phyloP scores from a whole-genome alignment of 805 yeast species.

The Metschnikowia anglica region DNA sequence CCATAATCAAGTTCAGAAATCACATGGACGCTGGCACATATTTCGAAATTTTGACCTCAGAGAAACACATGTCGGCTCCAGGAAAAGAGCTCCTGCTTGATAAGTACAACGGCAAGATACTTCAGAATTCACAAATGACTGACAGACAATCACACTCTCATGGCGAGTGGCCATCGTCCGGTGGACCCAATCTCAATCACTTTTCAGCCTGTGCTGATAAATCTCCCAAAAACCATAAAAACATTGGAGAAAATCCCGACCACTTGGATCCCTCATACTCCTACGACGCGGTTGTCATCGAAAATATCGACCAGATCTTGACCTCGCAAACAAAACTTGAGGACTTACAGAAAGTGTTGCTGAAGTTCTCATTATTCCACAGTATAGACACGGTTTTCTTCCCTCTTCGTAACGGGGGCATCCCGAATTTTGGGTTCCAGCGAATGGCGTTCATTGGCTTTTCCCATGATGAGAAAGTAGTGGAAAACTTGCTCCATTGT shows the following conservation, averaged over 20 bases:
- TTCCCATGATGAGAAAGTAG: conserved; percentile 28
- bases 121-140: too few species aligned
- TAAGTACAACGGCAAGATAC: too few species aligned
- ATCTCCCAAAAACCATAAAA: neutral
- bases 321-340: conserved; percentile 30
- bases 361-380: conserved; percentile 47
- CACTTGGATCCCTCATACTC: too few species aligned
- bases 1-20: neutral
- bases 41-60: too few species aligned
- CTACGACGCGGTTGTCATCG: conserved; percentile 30
- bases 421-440: conserved; percentile 37
- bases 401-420: conserved; percentile 42
- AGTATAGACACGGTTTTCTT: conserved; percentile 51
- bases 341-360: conserved; percentile 33
- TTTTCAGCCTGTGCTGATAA: neutral
- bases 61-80: too few species aligned
- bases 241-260: neutral
- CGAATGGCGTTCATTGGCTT: conserved; percentile 51
- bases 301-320: conserved; percentile 54
- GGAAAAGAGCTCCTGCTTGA: too few species aligned
- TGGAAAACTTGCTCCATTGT: conserved; percentile 49
- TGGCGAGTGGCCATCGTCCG: too few species aligned
- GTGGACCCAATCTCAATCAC: too few species aligned
- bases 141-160: too few species aligned
- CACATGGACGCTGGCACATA: neutral